Conservation (phyloP, 1,139 yeast genomes). For the Casaregolazyma lundiana region DNA sequence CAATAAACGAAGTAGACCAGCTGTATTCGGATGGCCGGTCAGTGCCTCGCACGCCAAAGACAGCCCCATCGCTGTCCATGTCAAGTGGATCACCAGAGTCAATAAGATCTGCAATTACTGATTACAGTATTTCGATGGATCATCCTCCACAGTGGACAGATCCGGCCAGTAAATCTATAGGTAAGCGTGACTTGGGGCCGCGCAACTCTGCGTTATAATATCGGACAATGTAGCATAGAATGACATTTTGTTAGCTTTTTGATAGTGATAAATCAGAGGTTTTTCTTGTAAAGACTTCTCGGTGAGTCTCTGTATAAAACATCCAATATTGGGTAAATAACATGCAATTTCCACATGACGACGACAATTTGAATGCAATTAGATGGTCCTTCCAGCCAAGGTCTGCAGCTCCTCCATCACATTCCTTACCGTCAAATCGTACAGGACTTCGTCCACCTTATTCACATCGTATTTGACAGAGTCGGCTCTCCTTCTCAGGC, state of each 20-base stretch:
- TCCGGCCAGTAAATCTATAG: background rate
- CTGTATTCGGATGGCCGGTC: background rate
- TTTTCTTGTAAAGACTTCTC: no score
- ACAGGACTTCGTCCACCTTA: conserved; percentile 34
- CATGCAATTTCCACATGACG: no score
- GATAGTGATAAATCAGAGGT: background rate
- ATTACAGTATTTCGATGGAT: no score
- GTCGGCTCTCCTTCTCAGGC: conserved; percentile 31
- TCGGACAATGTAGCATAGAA: background rate
- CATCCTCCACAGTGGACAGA: no score
- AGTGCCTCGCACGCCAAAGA: background rate
- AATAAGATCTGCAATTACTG: background rate
- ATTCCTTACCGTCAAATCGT: conserved; percentile 29
- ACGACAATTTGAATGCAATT: no score
- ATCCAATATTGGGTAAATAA: no score
- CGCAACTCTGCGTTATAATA: background rate
- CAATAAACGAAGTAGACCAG: background rate
- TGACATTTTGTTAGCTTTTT: background rate
- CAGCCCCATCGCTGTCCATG: background rate
- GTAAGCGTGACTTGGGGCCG: background rate
- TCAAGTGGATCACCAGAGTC: conserved; percentile 2
- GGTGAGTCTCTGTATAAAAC: no score
- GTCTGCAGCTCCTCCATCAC: background rate
- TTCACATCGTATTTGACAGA: conserved; percentile 34
- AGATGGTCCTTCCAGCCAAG: background rate